Percentiles rank a stretch among this genome's conserved stretches.
Evolutionary conservation across 1,284 basidiomycete genomes (phyloP).

Genomic region (Mycosarcoma maydis): DNA sequence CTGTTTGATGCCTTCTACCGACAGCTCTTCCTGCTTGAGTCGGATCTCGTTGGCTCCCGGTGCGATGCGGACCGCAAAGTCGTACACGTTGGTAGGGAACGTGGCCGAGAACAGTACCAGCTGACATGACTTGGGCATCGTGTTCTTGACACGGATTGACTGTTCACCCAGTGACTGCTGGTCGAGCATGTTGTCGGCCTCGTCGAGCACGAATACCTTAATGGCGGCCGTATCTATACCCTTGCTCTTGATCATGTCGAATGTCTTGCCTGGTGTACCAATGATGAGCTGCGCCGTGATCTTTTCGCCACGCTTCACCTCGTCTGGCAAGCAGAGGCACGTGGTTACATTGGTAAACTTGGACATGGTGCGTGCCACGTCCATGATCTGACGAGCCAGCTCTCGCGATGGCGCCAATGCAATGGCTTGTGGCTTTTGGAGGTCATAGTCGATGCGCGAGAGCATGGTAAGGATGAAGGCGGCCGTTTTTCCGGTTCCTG

Average conservation of each 20-base stretch:
- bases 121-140: conserved; percentile 77
- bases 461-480: conserved; percentile 98
- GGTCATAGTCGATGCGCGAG: conserved; percentile 85
- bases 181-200: conserved; percentile 98
- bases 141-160: conserved; percentile 87
- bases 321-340: conserved; percentile 91
- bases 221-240: conserved; percentile 77
- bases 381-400: conserved; percentile 96
- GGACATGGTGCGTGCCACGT: conserved; percentile 91
- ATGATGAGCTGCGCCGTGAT: conserved; percentile 91
- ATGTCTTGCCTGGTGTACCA: conserved; percentile 95
- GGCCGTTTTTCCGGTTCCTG: conserved; percentile 98
- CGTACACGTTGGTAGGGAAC: conserved; percentile 90
- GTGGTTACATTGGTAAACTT: conserved; percentile 92
- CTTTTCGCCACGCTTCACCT: conserved; percentile 74
- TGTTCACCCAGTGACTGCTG: conserved; percentile 97
- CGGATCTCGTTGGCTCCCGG: conserved; percentile 96
- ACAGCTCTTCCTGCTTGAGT: conserved; percentile 91
- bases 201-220: conserved; percentile 95
- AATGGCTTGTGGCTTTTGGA: conserved; percentile 78
- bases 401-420: conserved; percentile 81
- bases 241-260: conserved; percentile 74
- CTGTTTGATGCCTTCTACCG: conserved; percentile 93
- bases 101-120: conserved; percentile 98
- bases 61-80: conserved; percentile 89